These are phyloP conservation scores for Biscutella auriculata DNA, from an alignment of 441 rosid genomes.

Conservation along the genomic window DNA sequence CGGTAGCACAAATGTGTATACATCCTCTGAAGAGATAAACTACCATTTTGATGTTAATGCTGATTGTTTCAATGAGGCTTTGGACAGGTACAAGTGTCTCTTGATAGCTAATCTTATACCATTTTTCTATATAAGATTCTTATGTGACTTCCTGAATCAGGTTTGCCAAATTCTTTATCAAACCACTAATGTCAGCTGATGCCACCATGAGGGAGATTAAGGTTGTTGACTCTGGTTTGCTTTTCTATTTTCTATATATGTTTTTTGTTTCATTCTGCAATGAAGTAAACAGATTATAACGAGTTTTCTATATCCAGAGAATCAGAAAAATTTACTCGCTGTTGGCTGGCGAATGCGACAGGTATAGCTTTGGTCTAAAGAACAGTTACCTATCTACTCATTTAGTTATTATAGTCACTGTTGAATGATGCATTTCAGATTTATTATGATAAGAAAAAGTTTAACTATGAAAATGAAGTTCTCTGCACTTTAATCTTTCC, in stretches of 20 bases:
- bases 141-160: conserved; percentile 29
- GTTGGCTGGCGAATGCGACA: conserved; percentile 80
- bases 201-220: conserved; percentile 84
- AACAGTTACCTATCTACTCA: not conserved
- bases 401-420: not conserved
- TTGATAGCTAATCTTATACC: not conserved
- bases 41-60: conserved; percentile 58
- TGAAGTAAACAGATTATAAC: not conserved
- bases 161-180: conserved; percentile 78
- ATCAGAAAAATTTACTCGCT: conserved; percentile 77
- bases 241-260: not conserved
- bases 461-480: not conserved
- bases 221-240: conserved; percentile 85
- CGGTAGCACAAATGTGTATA: conserved; percentile 76
- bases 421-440: not conserved
- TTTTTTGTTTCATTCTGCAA: not conserved
- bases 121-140: conserved; percentile 12
- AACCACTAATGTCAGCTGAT: conserved; percentile 88
- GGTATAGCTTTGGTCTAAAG: conserved; percentile 30
- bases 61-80: conserved; percentile 72
- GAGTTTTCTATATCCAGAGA: conserved; percentile 36
- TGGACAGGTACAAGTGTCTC: conserved; percentile 54
- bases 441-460: not conserved
- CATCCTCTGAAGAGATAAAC: conserved; percentile 58
- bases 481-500: not conserved